These are phyloP conservation scores for Populus simonii DNA, from an alignment of 345 rosid genomes.

Conservation along the genomic window DNA sequence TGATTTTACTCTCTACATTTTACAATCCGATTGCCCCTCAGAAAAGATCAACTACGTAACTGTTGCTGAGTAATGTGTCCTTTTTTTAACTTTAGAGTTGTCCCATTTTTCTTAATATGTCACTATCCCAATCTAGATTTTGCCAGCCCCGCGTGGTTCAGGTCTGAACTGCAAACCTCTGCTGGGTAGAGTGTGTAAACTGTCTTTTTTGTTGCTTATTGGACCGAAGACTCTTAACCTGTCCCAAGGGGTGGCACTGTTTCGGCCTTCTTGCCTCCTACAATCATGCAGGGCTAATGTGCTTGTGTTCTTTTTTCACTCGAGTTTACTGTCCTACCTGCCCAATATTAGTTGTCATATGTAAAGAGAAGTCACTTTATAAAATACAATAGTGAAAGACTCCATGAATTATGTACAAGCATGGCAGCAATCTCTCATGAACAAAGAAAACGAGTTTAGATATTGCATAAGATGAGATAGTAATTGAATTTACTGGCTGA, in stretches of 20 bases:
- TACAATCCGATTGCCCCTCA: not conserved
- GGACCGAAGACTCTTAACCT: conserved; percentile 13
- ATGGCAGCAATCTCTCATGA: not conserved
- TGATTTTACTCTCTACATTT: not conserved
- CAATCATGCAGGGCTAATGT: too few species aligned
- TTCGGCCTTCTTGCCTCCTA: not conserved
- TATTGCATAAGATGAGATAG: too few species aligned
- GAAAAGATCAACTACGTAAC: not conserved
- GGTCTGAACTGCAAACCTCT: not conserved
- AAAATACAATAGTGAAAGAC: not conserved
- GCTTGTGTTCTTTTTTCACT: too few species aligned
- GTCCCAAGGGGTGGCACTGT: not conserved
- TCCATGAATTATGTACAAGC: not conserved
- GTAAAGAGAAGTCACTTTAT: not conserved
- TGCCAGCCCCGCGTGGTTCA: not conserved
- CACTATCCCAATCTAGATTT: not conserved
- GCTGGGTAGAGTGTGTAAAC: conserved; percentile 15
- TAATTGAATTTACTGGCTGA: not conserved
- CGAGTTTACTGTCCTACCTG: too few species aligned
- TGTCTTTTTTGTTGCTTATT: conserved; percentile 24
- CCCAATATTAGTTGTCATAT: not conserved
- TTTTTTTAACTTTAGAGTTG: conserved; percentile 1
- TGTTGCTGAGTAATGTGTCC: not conserved
- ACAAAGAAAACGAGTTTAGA: not conserved
- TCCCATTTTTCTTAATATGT: not conserved